Base-by-base conservation (phyloP, 495 filamentous ascomycete genomes). In the Xylaria longipes region DNA sequence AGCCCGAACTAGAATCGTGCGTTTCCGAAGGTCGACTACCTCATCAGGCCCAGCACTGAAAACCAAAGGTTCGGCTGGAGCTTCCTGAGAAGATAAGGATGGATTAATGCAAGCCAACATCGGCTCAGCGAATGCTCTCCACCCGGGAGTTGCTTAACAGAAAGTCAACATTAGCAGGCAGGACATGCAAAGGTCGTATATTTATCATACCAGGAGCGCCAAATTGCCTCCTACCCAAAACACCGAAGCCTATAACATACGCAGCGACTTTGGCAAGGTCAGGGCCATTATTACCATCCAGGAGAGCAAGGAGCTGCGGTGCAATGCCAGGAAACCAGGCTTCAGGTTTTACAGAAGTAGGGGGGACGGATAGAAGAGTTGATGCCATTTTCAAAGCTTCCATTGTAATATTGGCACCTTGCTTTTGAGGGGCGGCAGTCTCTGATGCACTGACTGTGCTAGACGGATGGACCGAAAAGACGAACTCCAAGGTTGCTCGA, bases 221-320 rank as follows among this genome's bases (percentile, higher is more conserved):
- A 74, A 87, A 89, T 33, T 85, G 79, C 63, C 88, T 90, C 67
- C 89, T 89, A 0, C 89, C 89, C 60, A 96, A 76, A 25, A 95
- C 89, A 1, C 92, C 91, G 74, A 89, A 91, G 0, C 91, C 92
- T 66, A 94, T 91, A 54, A 93, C 86, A 76, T 93, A 93, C 0
- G 91, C 88, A 5, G 90, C 91, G 7, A 87, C 90, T 72, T 86
- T 91, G 68, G 80, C 84, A 71, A 95, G 80, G 74, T 94, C 92
- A 5, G 80, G 84, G 9, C 88, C 88, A 35, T 89, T 88, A 37
- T 84, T 81, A 1, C 90, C 91, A 74, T 93, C 91, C 27, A 96
- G 85, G 17, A 95, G 83, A 41, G 77, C 74, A 25, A 92, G 80
- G 15, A 96, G 83, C 73, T 94, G 92, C 11, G 90, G 89, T 3